These are phyloP conservation scores for Leccinum olivaceopallidum DNA, from an alignment of 768 basidiomycete genomes.

Conservation along the genomic window DNA sequence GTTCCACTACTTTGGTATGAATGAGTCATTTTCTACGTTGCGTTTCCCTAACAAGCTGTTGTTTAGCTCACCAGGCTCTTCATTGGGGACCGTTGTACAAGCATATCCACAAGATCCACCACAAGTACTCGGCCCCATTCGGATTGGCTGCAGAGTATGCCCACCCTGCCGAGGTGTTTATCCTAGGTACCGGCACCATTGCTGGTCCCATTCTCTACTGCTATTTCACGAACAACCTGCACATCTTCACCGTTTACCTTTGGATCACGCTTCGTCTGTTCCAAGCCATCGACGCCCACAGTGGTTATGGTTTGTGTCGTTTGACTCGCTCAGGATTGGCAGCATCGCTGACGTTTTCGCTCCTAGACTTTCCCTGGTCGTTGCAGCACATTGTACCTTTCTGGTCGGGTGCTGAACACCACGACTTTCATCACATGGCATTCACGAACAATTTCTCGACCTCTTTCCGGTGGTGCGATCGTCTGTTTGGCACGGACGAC, in stretches of 20 bases:
- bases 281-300: constrained; percentile 98
- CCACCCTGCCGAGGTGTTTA: constrained; percentile 94
- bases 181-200: constrained; percentile 91
- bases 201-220: constrained; percentile 86
- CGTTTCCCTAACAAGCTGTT: neutral
- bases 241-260: constrained; percentile 90
- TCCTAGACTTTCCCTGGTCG: constrained; percentile 94
- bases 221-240: constrained; percentile 67
- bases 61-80: constrained; percentile 80
- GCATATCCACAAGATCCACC: constrained; percentile 95
- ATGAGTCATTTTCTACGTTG: neutral
- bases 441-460: constrained; percentile 94
- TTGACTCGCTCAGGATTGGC: neutral
- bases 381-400: constrained; percentile 89
- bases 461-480: constrained; percentile 93
- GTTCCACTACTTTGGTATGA: constrained; percentile 85
- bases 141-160: constrained; percentile 98
- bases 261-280: constrained; percentile 95
- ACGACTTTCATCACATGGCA: constrained; percentile 98
- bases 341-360: neutral
- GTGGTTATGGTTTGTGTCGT: constrained; percentile 75
- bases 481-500: constrained; percentile 84
- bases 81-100: constrained; percentile 86
- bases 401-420: constrained; percentile 98
- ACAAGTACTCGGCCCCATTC: constrained; percentile 96